phyloP scores from a whole-genome alignment of 164 flowering plant species.

The Chimonanthus salicifolius region DNA sequence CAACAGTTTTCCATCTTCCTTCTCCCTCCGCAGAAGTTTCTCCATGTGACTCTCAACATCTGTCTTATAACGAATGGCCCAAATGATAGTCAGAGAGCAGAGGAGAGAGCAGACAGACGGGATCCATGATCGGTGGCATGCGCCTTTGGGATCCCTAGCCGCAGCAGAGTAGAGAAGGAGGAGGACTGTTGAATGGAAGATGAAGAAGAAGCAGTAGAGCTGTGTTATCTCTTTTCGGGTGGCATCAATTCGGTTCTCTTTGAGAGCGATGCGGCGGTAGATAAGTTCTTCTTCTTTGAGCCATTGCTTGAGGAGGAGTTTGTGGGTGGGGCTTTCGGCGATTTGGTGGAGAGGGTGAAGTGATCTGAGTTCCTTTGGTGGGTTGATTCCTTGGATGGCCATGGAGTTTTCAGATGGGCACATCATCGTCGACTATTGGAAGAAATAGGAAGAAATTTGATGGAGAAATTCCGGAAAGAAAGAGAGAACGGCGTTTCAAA shows the following conservation, averaged over 20 bases:
- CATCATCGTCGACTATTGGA: not conserved
- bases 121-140: conserved; percentile 75
- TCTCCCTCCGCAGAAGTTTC: conserved; percentile 80
- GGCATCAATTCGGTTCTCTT: conserved; percentile 78
- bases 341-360: conserved; percentile 83
- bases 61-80: conserved; percentile 85
- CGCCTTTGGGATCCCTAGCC: conserved; percentile 7
- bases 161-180: conserved; percentile 60
- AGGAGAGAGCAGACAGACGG: conserved; percentile 66
- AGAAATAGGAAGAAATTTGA: not conserved
- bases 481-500: no score
- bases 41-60: conserved; percentile 67
- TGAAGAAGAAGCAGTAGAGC: conserved; percentile 83
- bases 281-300: conserved; percentile 90
- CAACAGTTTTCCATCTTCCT: conserved; percentile 71
- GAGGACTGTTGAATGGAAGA: conserved; percentile 66
- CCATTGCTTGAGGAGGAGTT: conserved; percentile 95
- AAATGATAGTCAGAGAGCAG: conserved; percentile 68
- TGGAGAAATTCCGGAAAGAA: not conserved
- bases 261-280: conserved; percentile 56
- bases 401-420: conserved; percentile 4
- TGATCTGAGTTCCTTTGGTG: conserved; percentile 26
- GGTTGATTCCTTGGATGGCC: conserved; percentile 15
- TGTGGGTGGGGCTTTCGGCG: conserved; percentile 85
- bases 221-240: conserved; percentile 69